phyloP scores from a whole-genome alignment of 2,329 filamentous ascomycete genomes.

The Cladosporium sphaerospermum region DNA sequence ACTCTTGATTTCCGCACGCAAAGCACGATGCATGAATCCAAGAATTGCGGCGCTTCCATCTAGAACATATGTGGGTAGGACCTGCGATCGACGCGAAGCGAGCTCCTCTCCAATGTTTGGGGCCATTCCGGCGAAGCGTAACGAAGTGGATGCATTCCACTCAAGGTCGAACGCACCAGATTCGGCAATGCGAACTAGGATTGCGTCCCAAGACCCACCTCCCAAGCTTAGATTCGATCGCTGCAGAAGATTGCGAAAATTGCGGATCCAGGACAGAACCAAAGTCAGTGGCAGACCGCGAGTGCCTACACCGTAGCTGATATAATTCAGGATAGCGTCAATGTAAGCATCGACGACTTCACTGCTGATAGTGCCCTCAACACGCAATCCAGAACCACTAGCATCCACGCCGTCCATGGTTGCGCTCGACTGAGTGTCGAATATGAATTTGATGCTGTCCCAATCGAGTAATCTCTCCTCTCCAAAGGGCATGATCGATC shows the following conservation, averaged over 20 bases:
- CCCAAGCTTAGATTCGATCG: constrained; percentile 34
- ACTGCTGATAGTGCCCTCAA: constrained; percentile 48
- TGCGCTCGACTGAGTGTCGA: constrained; percentile 21
- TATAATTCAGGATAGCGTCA: constrained; percentile 44
- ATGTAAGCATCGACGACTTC: constrained; percentile 53
- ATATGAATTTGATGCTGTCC: constrained; percentile 25
- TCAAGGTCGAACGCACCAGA: constrained; percentile 42
- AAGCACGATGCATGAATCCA: constrained; percentile 37
- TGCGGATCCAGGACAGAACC: constrained; percentile 31
- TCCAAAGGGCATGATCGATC: constrained; percentile 21
- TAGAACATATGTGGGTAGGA: constrained; percentile 36
- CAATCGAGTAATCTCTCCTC: constrained; percentile 24
- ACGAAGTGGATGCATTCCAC: constrained; percentile 39
- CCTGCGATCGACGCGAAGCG: constrained; percentile 29
- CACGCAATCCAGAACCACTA: constrained; percentile 14
- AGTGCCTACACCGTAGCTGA: constrained; percentile 39
- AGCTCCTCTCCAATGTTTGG: constrained; percentile 38
- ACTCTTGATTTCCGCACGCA: constrained; percentile 34
- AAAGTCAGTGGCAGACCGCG: constrained; percentile 32
- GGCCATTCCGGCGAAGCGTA: constrained; percentile 32
- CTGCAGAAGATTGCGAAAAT: constrained; percentile 34
- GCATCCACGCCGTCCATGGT: constrained; percentile 16
- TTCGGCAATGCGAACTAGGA: constrained; percentile 47
- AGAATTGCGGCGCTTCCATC: constrained; percentile 39
- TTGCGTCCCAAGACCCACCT: constrained; percentile 38